Base-by-base conservation (phyloP, 1,284 basidiomycete species). In the Boletus subluridellus region DNA sequence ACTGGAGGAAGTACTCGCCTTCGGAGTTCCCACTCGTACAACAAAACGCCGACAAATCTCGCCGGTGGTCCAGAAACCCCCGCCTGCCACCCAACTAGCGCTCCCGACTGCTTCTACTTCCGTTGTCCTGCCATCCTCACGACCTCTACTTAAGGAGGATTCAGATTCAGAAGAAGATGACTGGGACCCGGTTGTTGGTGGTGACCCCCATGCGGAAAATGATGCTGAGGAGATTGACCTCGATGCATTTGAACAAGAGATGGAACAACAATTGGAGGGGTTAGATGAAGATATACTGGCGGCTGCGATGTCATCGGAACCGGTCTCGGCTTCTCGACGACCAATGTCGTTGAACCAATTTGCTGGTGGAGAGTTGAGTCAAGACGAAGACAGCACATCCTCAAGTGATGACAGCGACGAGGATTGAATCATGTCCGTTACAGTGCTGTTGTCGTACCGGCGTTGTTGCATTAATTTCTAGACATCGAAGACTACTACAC, bases 361-460 rank as follows among this genome's bases (percentile, higher is more conserved):
- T 58, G 82, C 78, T 15, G 75, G 74, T 37, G 80, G 74, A 50
- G 72, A 69, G 37, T 67, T 67, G 24, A 75, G 72, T 56, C 75
- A 65, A 48, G 78, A 78, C 41, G 83, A 87, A 39, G 85, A 87
- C 53, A 85, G 85, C 55, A 84, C 78, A 57, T 78, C 81, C 44
- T 81, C 80, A 41, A 87, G 84, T 63, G 87, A 87, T 12, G 85
- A 87, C 4, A 87, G 83, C 66, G 87, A 89, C 62, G 85, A 89
- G 49, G 85, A 87, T 64, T 85, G 62, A 65, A 42, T 44, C 37
- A 17, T 47, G n/a, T 32, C 28, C 15, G 30, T 50, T 49, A 57
- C 24, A 44, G 30, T 53, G 49, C 5, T n/a, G 28, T 53, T 57
- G 47, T 30, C 39, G 49, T 47, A 58, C 34, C 49, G 39, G 15